Percentiles rank a stretch among this genome's conserved stretches.
These are phyloP conservation scores for Colletotrichum sidae DNA, from an alignment of 2,329 filamentous ascomycete species.

Conservation along the genomic window DNA sequence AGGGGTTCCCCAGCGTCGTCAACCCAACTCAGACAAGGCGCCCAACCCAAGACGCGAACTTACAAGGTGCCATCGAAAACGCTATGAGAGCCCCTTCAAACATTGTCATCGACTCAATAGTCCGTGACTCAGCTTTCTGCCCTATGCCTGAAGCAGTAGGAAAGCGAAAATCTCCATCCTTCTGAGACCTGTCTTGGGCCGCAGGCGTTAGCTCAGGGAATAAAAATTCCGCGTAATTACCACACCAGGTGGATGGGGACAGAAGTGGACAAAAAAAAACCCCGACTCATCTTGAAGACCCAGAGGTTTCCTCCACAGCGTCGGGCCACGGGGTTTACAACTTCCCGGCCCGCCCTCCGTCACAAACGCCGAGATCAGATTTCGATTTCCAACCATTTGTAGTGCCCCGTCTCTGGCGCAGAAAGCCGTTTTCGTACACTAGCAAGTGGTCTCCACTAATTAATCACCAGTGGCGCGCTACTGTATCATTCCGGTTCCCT, in stretches of 20 bases:
- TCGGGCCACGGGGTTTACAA: conserved; percentile 34
- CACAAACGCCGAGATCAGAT: conserved; percentile 32
- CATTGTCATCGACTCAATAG: conserved; percentile 18
- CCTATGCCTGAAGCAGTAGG: conserved; percentile 22
- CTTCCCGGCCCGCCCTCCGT: conserved; percentile 32
- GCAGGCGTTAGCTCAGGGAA: background rate
- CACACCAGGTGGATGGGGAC: background rate
- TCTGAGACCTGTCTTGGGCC: background rate
- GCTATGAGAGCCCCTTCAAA: conserved; percentile 24
- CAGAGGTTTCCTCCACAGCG: background rate
- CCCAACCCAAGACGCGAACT: conserved; percentile 30
- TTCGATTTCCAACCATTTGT: conserved; percentile 30
- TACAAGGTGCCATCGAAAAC: conserved; percentile 26
- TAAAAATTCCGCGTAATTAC: background rate
- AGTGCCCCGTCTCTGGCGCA: conserved; percentile 3
- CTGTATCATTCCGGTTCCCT: background rate
- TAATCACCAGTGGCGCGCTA: background rate
- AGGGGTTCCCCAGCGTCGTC: conserved; percentile 26
- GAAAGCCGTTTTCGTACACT: background rate
- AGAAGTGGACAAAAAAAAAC: background rate
- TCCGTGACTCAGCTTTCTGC: conserved; percentile 1
- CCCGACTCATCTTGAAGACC: conserved; percentile 9
- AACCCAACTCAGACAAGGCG: conserved; percentile 25
- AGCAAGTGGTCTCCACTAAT: too few species aligned
- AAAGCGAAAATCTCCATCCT: conserved; percentile 6